These are phyloP conservation scores for Bipolaris oryzae DNA, from an alignment of 2,329 filamentous ascomycete genomes.

Conservation along the genomic window DNA sequence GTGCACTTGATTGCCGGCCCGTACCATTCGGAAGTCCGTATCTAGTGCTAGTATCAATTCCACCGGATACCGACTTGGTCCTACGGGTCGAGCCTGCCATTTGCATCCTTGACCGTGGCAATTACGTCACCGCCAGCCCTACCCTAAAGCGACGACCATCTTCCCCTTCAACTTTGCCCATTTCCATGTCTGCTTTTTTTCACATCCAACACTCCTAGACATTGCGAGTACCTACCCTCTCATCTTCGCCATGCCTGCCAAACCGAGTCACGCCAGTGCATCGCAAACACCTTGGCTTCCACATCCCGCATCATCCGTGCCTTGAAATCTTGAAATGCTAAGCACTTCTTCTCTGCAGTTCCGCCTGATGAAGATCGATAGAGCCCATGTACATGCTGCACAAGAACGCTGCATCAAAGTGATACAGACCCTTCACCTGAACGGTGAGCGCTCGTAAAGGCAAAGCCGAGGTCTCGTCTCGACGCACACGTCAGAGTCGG, in stretches of 20 bases:
- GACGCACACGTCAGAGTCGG: conserved; percentile 1
- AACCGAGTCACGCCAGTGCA: no score
- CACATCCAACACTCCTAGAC: neutral
- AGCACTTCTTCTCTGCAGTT: no score
- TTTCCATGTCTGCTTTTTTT: neutral
- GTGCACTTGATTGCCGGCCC: no score
- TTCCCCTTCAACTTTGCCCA: neutral
- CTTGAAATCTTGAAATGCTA: no score
- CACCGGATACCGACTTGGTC: neutral
- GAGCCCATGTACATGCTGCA: no score
- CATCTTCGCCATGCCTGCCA: no score
- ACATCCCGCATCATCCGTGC: no score
- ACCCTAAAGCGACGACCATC: neutral
- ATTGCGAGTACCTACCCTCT: neutral
- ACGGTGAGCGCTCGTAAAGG: neutral
- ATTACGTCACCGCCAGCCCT: neutral
- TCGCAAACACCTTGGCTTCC: no score
- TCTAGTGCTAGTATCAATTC: neutral
- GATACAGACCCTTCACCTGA: neutral
- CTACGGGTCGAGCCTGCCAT: neutral
- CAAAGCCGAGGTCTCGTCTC: conserved; percentile 11
- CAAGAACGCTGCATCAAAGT: no score
- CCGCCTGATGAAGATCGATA: no score
- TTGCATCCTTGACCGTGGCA: neutral
- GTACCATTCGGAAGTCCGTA: no score